Evolutionary conservation across 345 rosid species (phyloP), one percentile per base, ranked within the genome.

Genomic region (Aethionema arabicum): DNA sequence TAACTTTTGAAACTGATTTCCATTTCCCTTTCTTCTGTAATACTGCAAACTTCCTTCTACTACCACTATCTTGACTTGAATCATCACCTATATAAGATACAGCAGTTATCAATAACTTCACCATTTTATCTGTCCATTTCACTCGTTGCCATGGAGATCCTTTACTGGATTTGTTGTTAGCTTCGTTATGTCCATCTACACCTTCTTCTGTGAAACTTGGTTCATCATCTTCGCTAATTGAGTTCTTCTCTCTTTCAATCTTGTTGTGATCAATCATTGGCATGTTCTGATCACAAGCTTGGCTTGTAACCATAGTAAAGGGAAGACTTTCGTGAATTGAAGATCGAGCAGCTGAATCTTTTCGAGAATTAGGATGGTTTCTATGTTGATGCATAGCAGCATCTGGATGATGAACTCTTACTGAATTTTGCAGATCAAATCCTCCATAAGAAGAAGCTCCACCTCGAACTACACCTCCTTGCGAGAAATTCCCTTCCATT

Each of bases 71-170:
- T 6, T 78, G 68, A 57, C 57, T 27, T 3, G 68, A 72, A 67
- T 89, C 98, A 72, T 92, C 95, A 2, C 91, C 85, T 5, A 89
- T 79, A 49, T 89, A 89, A 63, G 98, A 89, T 15, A 87, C 93
- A 5, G 96, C 95, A 27, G 93, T 89, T 14, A 89, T 92, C 77
- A 92, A 74, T 43, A 89, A 82, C 79, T 77, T 87, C 58, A 92
- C 95, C 98, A 89, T 92, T 76, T 81, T 85, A 77, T 87, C 98
- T 51, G 90, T 79, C 96, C 98, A 92, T 69, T 92, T 92, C 48
- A 92, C 95, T 43, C 98, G 76, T 47, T 87, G 95, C 98, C 98
- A 92, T 8, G 85, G 88, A 12, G 84, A 82, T 16, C 81, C 93
- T 61, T 86, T 89, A 69, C 73, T 73, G 45, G 87, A 82, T 64